Base-by-base conservation (phyloP, 768 basidiomycete species). In the Lentinula detonsa region DNA sequence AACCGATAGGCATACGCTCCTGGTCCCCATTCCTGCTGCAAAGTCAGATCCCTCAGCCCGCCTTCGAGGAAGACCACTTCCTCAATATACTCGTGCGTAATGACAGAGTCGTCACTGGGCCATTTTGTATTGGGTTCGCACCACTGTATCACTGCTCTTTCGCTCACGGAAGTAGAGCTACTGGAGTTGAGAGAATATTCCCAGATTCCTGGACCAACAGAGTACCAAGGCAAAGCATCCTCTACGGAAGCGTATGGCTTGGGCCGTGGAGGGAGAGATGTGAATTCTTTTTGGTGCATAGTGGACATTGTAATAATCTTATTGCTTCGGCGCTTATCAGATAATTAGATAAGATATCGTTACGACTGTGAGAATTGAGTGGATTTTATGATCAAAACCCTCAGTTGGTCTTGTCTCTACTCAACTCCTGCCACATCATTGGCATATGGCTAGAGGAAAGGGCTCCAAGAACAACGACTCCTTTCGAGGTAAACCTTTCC, bases 371-470 rank as follows among this genome's bases (percentile, higher is more conserved):
- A 40, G 35, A 39, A 55, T 39, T 49, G 9, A 9, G 37, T 3
- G 28, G 28, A 28, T 28, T 28, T 28, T 4, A 28, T 28, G 28
- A 28, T 28, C 28, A 28, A 28, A 28, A 55, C 18, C 31, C 18
- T 4, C 13, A 50, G 49, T 28, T 21, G 49, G 9, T 35, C 51
- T 8, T 37, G 31, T 33, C 34, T 52, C 51, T 51, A 52, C 51
- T 34, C 16, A 39, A n/a, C 10, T 35, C 13, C 23, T 55, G 48
- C 48, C 23, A 11, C 15, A 52, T 56, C 37, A 39, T 61, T 23
- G 34, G 57, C 18, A 3, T 54, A 62, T 62, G 61, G 42, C 45
- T 15, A 21, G 46, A 50, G 55, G 61, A 45, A 57, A 46, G 15
- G 31, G 43, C 3, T 21, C 50, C 48, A 59, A 59, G 10, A 23